Evolutionary conservation across 177 flowering plant genomes (phyloP).

Genomic region (Vitis hybrid): DNA sequence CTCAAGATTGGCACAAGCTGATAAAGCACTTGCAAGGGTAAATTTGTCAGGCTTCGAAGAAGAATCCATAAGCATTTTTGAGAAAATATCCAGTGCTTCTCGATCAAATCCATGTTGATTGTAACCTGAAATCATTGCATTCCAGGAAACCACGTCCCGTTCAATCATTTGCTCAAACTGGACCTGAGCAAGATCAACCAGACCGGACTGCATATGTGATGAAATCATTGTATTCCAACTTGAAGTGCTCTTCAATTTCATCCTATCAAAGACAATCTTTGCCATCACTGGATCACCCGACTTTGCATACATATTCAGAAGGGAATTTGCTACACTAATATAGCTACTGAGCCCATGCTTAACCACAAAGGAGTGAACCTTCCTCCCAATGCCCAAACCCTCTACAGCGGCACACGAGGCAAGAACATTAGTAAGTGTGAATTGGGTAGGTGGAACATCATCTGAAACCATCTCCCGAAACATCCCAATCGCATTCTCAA

Average conservation of each 20-base stretch:
- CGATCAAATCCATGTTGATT: conserved; percentile 34
- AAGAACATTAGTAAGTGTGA: conserved; percentile 60
- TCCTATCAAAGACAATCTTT: conserved; percentile 49
- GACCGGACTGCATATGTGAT: conserved; percentile 45
- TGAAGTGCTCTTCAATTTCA: conserved; percentile 42
- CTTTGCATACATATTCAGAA: conserved; percentile 72
- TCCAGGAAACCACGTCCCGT: conserved; percentile 42
- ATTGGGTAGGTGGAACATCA: conserved; percentile 47
- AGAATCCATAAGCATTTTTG: conserved; percentile 30
- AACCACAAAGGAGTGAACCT: conserved; percentile 60
- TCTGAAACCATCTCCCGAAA: conserved; percentile 47
- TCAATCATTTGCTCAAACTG: conserved; percentile 41
- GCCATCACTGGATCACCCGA: conserved; percentile 46
- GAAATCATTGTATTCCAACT: conserved; percentile 64
- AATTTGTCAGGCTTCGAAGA: conserved; percentile 39
- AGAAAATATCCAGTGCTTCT: conserved; percentile 35
- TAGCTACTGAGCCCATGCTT: conserved; percentile 50
- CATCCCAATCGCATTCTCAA: conserved; percentile 36
- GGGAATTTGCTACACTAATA: conserved; percentile 56
- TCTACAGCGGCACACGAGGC: conserved; percentile 50
- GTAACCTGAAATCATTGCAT: conserved; percentile 49
- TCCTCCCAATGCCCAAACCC: conserved; percentile 44
- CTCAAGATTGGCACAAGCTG: conserved; percentile 47
- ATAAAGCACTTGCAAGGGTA: conserved; percentile 38
- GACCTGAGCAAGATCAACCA: conserved; percentile 41